Conservation (phyloP, 805 yeast species). For the Kurtzmaniella cleridarum region DNA sequence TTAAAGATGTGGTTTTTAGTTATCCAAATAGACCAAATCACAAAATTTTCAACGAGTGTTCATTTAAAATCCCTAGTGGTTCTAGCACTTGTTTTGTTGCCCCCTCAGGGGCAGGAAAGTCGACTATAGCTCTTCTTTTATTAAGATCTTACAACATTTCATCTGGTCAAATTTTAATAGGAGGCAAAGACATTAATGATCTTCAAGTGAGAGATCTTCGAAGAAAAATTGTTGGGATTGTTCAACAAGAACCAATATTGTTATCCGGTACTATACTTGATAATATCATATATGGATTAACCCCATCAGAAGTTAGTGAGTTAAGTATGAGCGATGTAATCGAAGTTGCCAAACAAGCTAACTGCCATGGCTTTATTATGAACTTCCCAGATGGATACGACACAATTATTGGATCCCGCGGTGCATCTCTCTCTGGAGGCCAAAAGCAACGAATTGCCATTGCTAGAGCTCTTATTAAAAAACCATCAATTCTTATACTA, state of each 20-base stretch:
- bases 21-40: constrained; percentile 37
- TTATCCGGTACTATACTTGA: constrained; percentile 52
- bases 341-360: constrained; percentile 46
- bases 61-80: constrained; percentile 29
- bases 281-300: constrained; percentile 50
- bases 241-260: constrained; percentile 58
- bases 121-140: constrained; percentile 50
- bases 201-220: constrained; percentile 48
- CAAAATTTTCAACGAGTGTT: constrained; percentile 31
- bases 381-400: constrained; percentile 58
- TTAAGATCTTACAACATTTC: constrained; percentile 49
- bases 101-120: constrained; percentile 58
- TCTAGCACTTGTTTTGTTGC: constrained; percentile 45
- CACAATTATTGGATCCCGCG: constrained; percentile 51
- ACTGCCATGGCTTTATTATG: constrained; percentile 52
- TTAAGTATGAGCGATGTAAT: constrained; percentile 38
- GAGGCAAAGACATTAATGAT: constrained; percentile 44
- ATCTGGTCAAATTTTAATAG: constrained; percentile 45
- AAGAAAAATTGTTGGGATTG: constrained; percentile 47
- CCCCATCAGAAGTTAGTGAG: constrained; percentile 26
- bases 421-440: constrained; percentile 63
- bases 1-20: constrained; percentile 34
- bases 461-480: constrained; percentile 66
- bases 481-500: constrained; percentile 56
- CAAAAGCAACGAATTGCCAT: constrained; percentile 75